Evolutionary conservation across 2,329 filamentous ascomycete genomes (phyloP).

Genomic region (Talaromyces sp.): DNA sequence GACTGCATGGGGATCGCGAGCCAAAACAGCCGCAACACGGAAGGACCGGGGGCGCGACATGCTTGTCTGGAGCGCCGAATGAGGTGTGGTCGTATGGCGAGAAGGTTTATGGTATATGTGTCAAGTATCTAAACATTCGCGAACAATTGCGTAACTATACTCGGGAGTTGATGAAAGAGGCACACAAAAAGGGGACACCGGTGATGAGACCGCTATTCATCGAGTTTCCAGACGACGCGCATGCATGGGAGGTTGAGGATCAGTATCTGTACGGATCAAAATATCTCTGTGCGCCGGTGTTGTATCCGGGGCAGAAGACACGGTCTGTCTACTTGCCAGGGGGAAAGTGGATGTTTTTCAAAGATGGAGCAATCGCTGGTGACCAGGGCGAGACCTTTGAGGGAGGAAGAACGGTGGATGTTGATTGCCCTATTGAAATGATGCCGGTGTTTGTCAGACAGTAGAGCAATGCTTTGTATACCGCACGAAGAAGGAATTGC

Average conservation of each 20-base stretch:
- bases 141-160: conserved; percentile 56
- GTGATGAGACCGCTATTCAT: conserved; percentile 60
- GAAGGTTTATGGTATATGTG: conserved; percentile 55
- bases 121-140: conserved; percentile 53
- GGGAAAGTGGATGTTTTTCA: conserved; percentile 40
- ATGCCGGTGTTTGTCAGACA: conserved; percentile 43
- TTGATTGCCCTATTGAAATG: conserved; percentile 39
- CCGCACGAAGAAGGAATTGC: neutral
- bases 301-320: conserved; percentile 43
- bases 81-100: conserved; percentile 63
- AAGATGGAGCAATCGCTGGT: conserved; percentile 8
- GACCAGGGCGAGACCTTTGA: conserved; percentile 11
- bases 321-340: conserved; percentile 50
- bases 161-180: conserved; percentile 52
- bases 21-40: conserved; percentile 46
- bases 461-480: neutral
- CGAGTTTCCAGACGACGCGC: conserved; percentile 53
- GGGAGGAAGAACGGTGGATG: conserved; percentile 36
- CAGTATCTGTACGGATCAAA: conserved; percentile 60
- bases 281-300: conserved; percentile 54
- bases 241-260: conserved; percentile 52
- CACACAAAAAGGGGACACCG: conserved; percentile 54
- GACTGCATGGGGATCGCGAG: conserved; percentile 61
- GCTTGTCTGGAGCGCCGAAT: conserved; percentile 48
- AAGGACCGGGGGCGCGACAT: conserved; percentile 30